Base-by-base conservation (phyloP, 1,284 basidiomycete species). In the Trametes pubescens region DNA sequence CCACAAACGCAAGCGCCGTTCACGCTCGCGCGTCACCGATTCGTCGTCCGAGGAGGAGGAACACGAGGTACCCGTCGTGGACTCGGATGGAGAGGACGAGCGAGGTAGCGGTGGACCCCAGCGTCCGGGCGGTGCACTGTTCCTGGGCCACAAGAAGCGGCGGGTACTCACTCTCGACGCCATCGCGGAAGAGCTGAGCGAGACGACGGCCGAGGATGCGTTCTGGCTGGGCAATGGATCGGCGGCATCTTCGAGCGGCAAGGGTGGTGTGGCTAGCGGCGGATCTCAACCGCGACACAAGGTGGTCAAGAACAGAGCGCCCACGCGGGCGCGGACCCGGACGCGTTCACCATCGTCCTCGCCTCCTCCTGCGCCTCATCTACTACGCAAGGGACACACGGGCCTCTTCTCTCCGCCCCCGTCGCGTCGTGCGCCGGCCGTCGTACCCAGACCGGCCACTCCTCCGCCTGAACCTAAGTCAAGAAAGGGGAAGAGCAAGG, bases 361-460 rank as follows among this genome's bases (percentile, higher is more conserved):
- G 24, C 75, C 70, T 35, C 74, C 69, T 38, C 68, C 71, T 35
- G 65, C 71, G 8, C 69, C 66, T 7, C 70, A 72, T 29, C 66
- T 74, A 6, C 64, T 73, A n/a, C 70, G 69, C 7, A 68, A 70
- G 5, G 69, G 70, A 14, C 68, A 70, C 46, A 72, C 73, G 24
- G 72, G 72, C 40, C 70, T 78, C 21, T 69, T 75, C n/a, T 78
- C 78, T 1, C 78, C 78, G 10, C 78, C 78, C 9, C 74, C 76
- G n/a, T 76, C 78, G 2, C 73, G 73, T 9, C 72, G 73, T 29
- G 74, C 74, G 18, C 74, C 70, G 4, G 61, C 58, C 1, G 57
- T 71, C 34, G 72, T 68, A 21, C 62, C 71, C 51, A 63, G 65
- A 37, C 68, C 68, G 16, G 60, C 65, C 21, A 72, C 70, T 6